A percentile compares a stretch with the other conserved stretches of the same genome.
phyloP scores from a whole-genome alignment of 2,329 filamentous ascomycete genomes.

The Decorospora gaudefroyi region DNA sequence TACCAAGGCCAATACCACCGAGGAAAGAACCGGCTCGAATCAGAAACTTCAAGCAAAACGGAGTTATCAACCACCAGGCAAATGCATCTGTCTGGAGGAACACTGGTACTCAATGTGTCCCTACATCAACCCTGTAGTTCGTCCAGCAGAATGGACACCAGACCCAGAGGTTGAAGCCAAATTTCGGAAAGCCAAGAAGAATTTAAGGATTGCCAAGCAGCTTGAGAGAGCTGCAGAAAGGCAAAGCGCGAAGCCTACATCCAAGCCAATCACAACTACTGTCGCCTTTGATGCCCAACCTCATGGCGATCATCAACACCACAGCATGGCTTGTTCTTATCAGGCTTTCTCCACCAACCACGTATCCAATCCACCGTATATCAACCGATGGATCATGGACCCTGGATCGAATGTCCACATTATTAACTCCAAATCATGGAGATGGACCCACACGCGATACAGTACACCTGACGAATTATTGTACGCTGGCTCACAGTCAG shows the following conservation, averaged over 20 bases:
- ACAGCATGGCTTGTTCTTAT: background rate
- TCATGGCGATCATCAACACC: background rate
- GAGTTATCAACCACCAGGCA: background rate
- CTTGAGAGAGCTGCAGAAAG: background rate
- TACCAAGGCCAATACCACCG: background rate
- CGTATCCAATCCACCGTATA: background rate
- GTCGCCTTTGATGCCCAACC: background rate
- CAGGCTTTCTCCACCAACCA: background rate
- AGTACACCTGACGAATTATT: background rate
- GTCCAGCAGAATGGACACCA: conserved; percentile 1
- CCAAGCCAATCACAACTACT: background rate
- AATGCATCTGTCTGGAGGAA: conserved; percentile 1
- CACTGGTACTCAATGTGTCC: background rate
- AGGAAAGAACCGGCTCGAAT: background rate
- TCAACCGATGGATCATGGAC: conserved; percentile 12
- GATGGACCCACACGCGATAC: background rate
- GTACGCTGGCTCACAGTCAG: background rate
- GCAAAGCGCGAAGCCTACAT: background rate
- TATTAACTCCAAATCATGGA: conserved; percentile 3
- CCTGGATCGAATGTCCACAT: conserved; percentile 9
- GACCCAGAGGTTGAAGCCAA: conserved; percentile 1
- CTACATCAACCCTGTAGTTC: background rate
- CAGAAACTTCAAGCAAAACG: background rate
- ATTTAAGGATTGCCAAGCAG: background rate
- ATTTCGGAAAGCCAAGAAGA: background rate